Base-by-base conservation (phyloP, 495 filamentous ascomycete species). In the Wilcoxina mikolae region DNA sequence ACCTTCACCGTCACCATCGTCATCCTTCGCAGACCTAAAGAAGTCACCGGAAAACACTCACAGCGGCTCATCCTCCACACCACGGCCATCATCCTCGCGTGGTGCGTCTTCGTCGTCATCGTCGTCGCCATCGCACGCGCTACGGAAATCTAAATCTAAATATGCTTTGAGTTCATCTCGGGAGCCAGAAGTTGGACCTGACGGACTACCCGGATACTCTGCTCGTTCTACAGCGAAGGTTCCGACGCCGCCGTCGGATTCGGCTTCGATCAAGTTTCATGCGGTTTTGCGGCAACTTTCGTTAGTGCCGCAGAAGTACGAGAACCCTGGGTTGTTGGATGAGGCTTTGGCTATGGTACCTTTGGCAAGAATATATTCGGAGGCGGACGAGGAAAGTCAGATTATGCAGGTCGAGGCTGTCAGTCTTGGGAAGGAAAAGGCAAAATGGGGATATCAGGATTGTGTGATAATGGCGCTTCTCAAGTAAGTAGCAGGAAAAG, bases 371-470 rank as follows among this genome's bases (percentile, higher is more conserved):
- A 82, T 99, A 62, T 95, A 96, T 68, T 76, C 81, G 45, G 88
- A 95, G 63, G 91, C 91, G 33, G 87, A 96, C 64, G 88, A 96
- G 61, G 89, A 96, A 66, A 79, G 76, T 51, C 83, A 95, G 60
- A 80, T 95, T 35, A 70, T 94, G 54, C 78, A 83, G 60, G 91
- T 87, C 0, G 78, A 90, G 66, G 90, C 91, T 9, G 83, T 81
- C 60, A 90, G 84, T 59, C 76, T 94, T 65, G 84, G 83, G 2
- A 77, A 81, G 46, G 78, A 78, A 54, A 84, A 82, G 61, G 78
- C 90, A 15, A 85, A 91, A 76, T 99, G 93, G 93, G 89, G 87
- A 12, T 95, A 95, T 64, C 93, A 96, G 69, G 91, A 99, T 72
- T 99, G 90, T 72, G 85, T 95, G 27, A 83, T 99, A 60, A 80